Evolutionary conservation across 805 yeast genomes (phyloP).

Genomic region (Deakozyma indianensis): DNA sequence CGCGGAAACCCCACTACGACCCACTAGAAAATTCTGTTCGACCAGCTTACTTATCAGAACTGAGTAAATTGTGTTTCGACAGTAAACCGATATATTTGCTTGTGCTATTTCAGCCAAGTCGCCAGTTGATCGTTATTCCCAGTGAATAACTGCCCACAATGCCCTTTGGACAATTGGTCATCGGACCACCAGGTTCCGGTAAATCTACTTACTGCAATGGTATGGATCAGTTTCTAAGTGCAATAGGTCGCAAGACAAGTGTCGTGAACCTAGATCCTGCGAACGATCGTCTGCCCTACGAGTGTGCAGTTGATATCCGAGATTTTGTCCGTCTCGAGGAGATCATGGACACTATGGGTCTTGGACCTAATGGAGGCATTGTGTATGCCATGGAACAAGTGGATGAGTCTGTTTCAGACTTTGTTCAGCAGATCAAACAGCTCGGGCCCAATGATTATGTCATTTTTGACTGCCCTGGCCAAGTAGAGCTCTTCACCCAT

Average conservation of each 20-base stretch:
- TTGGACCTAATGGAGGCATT: slow-evolving; percentile 87
- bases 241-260: slow-evolving; percentile 83
- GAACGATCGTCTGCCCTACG: slow-evolving; percentile 56
- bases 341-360: slow-evolving; percentile 51
- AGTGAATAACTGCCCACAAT: too few species aligned
- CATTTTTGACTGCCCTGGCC: slow-evolving; percentile 84
- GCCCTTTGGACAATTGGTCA: slow-evolving; percentile 69
- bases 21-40: too few species aligned
- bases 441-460: slow-evolving; percentile 49
- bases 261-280: slow-evolving; percentile 89
- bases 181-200: slow-evolving; percentile 98
- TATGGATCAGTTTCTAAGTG: slow-evolving; percentile 77
- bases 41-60: too few species aligned
- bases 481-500: slow-evolving; percentile 87
- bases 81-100: too few species aligned
- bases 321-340: slow-evolving; percentile 66
- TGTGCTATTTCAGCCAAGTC: too few species aligned
- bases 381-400: slow-evolving; percentile 69
- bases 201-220: slow-evolving; percentile 93
- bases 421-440: slow-evolving; percentile 40
- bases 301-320: slow-evolving; percentile 63
- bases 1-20: too few species aligned
- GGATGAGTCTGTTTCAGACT: slow-evolving; percentile 42
- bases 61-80: too few species aligned
- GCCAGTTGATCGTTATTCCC: too few species aligned